Conservation (phyloP, 1,284 basidiomycete species). For the Mycena citricolor region DNA sequence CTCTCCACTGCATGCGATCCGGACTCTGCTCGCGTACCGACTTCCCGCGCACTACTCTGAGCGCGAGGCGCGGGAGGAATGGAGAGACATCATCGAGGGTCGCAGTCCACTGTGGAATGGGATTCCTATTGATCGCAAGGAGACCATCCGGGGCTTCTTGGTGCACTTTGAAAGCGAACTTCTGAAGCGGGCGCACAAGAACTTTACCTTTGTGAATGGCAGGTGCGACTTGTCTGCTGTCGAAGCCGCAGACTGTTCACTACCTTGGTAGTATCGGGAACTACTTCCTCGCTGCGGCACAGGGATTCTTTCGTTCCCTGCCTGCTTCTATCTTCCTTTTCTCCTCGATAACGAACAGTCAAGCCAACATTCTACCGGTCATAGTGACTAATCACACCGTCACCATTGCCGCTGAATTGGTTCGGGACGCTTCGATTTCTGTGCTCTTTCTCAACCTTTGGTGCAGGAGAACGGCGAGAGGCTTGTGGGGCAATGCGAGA, state of each 20-base stretch:
- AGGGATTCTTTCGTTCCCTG: conserved; percentile 84
- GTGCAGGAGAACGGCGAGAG: conserved; percentile 72
- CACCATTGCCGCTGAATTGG: conserved; percentile 94
- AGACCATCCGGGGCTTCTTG: conserved; percentile 85
- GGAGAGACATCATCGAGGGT: conserved; percentile 93
- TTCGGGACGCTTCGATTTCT: conserved; percentile 38
- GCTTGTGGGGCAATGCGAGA: conserved; percentile 95
- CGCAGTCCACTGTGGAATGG: conserved; percentile 82
- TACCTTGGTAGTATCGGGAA: conserved; percentile 69
- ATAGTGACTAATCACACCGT: conserved; percentile 96
- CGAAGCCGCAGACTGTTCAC: conserved; percentile 3
- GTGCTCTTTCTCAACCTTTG: conserved; percentile 9
- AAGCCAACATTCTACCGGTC: conserved; percentile 84
- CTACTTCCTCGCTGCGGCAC: conserved; percentile 85
- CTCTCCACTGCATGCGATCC: conserved; percentile 70
- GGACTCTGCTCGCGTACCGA: conserved; percentile 77
- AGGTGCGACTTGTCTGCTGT: conserved; percentile 45
- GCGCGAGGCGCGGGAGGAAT: conserved; percentile 81
- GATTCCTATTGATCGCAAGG: conserved; percentile 90
- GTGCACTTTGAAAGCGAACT: conserved; percentile 90
- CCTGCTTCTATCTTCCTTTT: conserved; percentile 96
- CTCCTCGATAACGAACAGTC: conserved; percentile 84
- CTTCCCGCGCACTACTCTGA: conserved; percentile 70
- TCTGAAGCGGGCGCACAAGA: conserved; percentile 85
- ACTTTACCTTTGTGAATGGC: conserved; percentile 87